These are phyloP conservation scores for Sechiopsis laciniata DNA, from an alignment of 306 rosid species.

Conservation along the genomic window DNA sequence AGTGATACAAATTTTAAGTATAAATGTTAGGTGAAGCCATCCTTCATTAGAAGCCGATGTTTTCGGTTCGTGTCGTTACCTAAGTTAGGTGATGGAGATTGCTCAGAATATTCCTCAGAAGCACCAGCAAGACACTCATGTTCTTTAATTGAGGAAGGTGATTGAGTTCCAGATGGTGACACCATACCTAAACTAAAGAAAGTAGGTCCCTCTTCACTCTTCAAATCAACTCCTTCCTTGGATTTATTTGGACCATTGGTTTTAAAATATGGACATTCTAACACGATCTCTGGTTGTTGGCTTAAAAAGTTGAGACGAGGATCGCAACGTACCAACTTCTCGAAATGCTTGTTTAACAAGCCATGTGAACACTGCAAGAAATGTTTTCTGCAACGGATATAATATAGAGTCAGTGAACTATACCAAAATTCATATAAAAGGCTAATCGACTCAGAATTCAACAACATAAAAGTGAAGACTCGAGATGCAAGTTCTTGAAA, in stretches of 20 bases:
- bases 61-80: conserved; percentile 35
- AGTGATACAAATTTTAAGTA: not conserved
- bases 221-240: conserved; percentile 12
- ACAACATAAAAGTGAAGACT: no score
- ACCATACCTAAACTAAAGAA: conserved; percentile 42
- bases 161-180: conserved; percentile 51
- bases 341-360: conserved; percentile 66
- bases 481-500: no score
- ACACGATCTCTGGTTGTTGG: conserved; percentile 56
- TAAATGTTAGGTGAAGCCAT: not conserved
- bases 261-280: conserved; percentile 60
- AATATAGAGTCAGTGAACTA: conserved; percentile 22
- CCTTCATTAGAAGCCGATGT: not conserved
- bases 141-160: conserved; percentile 38
- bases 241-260: conserved; percentile 9
- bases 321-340: conserved; percentile 82
- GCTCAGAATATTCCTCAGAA: conserved; percentile 43
- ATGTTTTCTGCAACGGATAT: conserved; percentile 43
- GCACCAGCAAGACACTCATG: conserved; percentile 37
- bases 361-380: conserved; percentile 83
- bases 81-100: conserved; percentile 81
- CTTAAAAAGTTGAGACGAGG: conserved; percentile 63
- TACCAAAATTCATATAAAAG: not conserved
- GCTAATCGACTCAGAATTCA: no score
- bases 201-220: conserved; percentile 35